Evolutionary conservation across 2,329 filamentous ascomycete genomes (phyloP).

Genomic region (Xylaria sp.): DNA sequence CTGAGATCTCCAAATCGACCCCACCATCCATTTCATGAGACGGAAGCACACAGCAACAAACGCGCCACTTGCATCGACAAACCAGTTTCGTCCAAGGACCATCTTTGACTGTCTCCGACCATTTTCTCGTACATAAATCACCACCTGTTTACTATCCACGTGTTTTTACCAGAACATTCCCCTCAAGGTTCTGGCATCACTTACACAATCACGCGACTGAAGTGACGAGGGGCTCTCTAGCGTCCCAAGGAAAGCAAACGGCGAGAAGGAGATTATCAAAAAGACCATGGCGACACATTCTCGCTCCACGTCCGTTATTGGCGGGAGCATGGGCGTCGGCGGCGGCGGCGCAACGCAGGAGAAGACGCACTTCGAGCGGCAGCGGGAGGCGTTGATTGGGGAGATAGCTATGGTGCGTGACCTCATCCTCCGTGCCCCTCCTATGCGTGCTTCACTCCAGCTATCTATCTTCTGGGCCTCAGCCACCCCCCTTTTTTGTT

Average conservation of each 20-base stretch:
- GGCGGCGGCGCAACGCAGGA: slow-evolving; percentile 49
- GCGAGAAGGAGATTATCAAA: neutral
- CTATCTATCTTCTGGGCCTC: too few relatives aligned
- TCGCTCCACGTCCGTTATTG: slow-evolving; percentile 42
- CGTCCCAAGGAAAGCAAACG: neutral
- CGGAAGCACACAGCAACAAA: too few relatives aligned
- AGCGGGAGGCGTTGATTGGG: slow-evolving; percentile 75
- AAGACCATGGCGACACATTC: slow-evolving; percentile 33
- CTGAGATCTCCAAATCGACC: neutral
- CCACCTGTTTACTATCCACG: too few relatives aligned
- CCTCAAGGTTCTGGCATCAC: neutral
- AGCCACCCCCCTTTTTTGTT: too few relatives aligned
- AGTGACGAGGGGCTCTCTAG: neutral
- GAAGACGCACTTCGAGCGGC: slow-evolving; percentile 78
- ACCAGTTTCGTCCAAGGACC: too few relatives aligned
- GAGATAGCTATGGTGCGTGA: slow-evolving; percentile 76
- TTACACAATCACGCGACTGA: neutral
- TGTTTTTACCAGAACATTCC: too few relatives aligned
- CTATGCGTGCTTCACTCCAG: too few relatives aligned
- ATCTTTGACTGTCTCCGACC: neutral
- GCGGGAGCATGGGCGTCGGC: slow-evolving; percentile 19
- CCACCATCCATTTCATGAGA: slow-evolving; percentile 7
- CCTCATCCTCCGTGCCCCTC: too few relatives aligned
- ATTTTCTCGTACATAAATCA: too few relatives aligned
- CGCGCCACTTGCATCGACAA: too few relatives aligned